Conservation (phyloP, 768 basidiomycete genomes). For the Leccinum subgranulosum region DNA sequence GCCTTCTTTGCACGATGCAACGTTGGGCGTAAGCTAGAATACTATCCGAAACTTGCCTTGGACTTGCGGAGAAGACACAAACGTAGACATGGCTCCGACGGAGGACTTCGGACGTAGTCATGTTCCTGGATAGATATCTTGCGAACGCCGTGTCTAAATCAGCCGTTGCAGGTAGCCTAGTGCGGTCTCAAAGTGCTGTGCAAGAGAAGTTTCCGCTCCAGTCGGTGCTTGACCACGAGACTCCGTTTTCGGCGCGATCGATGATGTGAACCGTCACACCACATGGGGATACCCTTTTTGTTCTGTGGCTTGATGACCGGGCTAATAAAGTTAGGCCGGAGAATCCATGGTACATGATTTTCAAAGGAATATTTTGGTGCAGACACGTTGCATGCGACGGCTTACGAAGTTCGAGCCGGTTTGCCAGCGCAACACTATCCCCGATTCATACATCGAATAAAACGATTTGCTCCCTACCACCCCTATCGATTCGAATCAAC, state of each 20-base stretch:
- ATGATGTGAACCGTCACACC: not conserved
- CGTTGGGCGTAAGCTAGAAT: not conserved
- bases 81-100: not conserved
- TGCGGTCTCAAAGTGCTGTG: not conserved
- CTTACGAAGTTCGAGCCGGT: not conserved
- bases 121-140: not conserved
- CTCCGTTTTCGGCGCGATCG: not conserved
- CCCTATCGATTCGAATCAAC: conserved; percentile 71
- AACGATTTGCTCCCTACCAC: conserved; percentile 71
- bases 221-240: not conserved
- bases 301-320: not conserved
- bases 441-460: conserved; percentile 51
- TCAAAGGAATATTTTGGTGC: not conserved
- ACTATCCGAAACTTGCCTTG: not conserved
- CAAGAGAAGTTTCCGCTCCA: not conserved
- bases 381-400: not conserved
- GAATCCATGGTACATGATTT: not conserved
- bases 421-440: not conserved
- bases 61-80: not conserved
- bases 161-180: not conserved
- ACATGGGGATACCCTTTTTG: not conserved
- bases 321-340: not conserved
- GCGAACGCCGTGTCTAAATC: not conserved
- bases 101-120: not conserved
- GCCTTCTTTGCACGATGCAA: not conserved